Percentiles rank a stretch among this genome's conserved stretches.
Conservation (phyloP, 352 stramenopile genomes). For the Pythium folliculosum region DNA sequence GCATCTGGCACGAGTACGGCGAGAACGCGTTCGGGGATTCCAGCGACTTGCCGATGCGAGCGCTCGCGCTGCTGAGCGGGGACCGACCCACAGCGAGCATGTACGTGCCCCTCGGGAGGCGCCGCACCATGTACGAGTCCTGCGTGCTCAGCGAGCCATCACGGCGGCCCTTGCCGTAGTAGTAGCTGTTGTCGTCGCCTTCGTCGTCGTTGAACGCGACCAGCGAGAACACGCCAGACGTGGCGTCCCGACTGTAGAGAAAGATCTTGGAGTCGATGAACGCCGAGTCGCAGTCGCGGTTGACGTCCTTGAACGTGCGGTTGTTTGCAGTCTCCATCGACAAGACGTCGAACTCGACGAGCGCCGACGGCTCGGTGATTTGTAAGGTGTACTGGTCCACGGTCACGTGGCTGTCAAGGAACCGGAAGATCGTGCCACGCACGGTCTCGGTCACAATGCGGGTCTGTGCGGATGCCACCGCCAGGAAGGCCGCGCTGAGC, state of each 20-base stretch:
- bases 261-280: constrained; percentile 71
- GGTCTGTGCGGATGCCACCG: constrained; percentile 5
- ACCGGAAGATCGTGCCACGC: constrained; percentile 60
- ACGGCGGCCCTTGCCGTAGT: constrained; percentile 38
- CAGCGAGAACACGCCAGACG: constrained; percentile 34
- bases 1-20: constrained; percentile 62
- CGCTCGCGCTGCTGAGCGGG: constrained; percentile 44
- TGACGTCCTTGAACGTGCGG: constrained; percentile 56
- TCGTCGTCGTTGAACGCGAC: constrained; percentile 70
- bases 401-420: constrained; percentile 40
- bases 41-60: constrained; percentile 36
- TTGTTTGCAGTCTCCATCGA: constrained; percentile 64
- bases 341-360: constrained; percentile 68
- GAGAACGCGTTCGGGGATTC: constrained; percentile 46
- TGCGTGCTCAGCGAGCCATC: constrained; percentile 52
- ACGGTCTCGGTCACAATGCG: constrained; percentile 37
- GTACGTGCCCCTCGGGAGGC: constrained; percentile 45
- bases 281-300: constrained; percentile 68
- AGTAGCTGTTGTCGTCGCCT: constrained; percentile 52
- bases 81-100: constrained; percentile 62
- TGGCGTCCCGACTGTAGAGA: constrained; percentile 35
- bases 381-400: constrained; percentile 64
- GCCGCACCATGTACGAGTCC: constrained; percentile 70
- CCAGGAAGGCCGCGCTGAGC: background rate
- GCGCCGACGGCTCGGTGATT: constrained; percentile 38